Evolutionary conservation across 1,139 yeast genomes (phyloP).

Genomic region (Suhomyces chickasaworum): DNA sequence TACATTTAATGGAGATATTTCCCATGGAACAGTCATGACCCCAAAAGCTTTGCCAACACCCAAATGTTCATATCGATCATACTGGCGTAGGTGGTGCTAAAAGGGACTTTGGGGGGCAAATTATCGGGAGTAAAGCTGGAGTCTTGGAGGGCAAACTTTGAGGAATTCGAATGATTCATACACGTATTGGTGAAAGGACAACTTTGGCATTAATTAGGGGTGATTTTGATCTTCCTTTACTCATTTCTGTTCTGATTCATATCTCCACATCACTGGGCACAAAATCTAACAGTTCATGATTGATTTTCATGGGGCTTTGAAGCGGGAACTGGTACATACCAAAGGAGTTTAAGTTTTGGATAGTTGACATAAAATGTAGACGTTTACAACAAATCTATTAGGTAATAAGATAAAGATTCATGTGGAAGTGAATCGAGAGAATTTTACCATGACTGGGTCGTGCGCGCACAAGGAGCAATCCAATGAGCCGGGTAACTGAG

Average conservation of each 20-base stretch:
- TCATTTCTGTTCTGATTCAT: background rate
- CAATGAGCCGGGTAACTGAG: constrained; percentile 9
- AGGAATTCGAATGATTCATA: too few relatives aligned
- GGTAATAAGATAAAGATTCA: constrained; percentile 8
- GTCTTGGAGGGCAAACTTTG: too few relatives aligned
- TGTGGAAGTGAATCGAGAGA: constrained; percentile 1
- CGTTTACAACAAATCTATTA: constrained; percentile 10
- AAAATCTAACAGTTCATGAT: background rate
- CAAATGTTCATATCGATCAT: too few relatives aligned
- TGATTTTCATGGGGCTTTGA: background rate
- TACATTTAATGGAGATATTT: too few relatives aligned
- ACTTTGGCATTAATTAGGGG: too few relatives aligned
- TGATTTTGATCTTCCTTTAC: too few relatives aligned
- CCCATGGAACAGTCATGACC: too few relatives aligned
- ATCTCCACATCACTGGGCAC: background rate
- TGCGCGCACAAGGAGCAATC: constrained; percentile 2
- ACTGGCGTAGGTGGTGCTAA: too few relatives aligned
- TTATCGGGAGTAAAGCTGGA: too few relatives aligned
- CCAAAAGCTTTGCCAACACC: too few relatives aligned
- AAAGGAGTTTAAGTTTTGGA: constrained; percentile 96
- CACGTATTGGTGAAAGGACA: too few relatives aligned
- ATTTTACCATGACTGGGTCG: constrained; percentile 10
- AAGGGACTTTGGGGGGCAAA: too few relatives aligned
- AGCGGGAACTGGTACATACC: constrained; percentile 45
- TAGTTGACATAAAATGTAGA: constrained; percentile 68